Base-by-base conservation (phyloP, 768 basidiomycete genomes). In the Lactarius pseudohatsudake region DNA sequence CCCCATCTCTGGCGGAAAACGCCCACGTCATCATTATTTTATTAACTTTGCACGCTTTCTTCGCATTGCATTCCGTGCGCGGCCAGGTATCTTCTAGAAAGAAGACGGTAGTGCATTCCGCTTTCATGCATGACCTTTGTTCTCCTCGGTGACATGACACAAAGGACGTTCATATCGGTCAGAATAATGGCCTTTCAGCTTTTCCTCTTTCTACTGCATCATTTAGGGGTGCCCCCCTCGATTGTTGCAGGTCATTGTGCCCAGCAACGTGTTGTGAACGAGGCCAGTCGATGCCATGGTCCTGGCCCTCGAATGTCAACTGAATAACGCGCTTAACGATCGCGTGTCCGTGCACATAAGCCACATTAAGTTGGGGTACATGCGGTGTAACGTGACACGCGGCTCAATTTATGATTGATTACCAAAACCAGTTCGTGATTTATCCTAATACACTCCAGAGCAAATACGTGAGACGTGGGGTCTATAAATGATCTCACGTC, bases 231-330 rank as follows among this genome's bases (percentile, higher is more conserved):
- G 32, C 57, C n/a, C 41, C 32, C 50, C 8, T 47, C 26, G 22
- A 53, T 28, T 28, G 32, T 34, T 50, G 18, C 47, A n/a, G 15
- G 22, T 50, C 22, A 18, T 36, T 30, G 34, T 65, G 15, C 32
- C n/a, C 57, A 15, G 30, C 57, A 67, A 67, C 66, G 66, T 67
- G 66, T 64, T 60, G 62, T 67, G 59, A 67, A 67, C 55, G 66
- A 67, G 66, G 66, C 66, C 26, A 43, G 15, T n/a, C 32, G 1
- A 59, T 56, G 66, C 66, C 66, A 59, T 36, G 22, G 56, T 54
- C 57, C 62, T 67, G 66, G 66, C 15, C 8, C 50, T 34, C 13
- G 28, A 58, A 57, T 40, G 45, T 10, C 41, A 22, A 38, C 36
- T 38, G 36, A 38, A 34, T 22, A 36, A 32, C 54, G 53, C 36